Base-by-base conservation (phyloP, 805 yeast genomes). In the Metschnikowia lochheadii region DNA sequence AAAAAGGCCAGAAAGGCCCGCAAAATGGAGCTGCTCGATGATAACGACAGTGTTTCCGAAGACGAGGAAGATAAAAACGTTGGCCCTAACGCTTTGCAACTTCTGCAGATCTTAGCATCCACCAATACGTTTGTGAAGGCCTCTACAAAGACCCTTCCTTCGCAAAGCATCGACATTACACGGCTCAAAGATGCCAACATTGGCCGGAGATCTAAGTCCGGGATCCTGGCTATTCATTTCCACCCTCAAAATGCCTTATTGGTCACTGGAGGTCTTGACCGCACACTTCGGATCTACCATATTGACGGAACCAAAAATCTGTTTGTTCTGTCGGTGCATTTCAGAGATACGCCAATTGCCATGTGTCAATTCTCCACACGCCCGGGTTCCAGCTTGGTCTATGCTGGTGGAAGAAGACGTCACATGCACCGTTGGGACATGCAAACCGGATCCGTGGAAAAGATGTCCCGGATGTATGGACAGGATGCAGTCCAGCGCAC, bases 351-450 rank as follows among this genome's bases (percentile, higher is more conserved):
- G 10, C 97, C 98, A 4, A 77, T 94, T 43, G 87, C 85, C 57
- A 79, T 87, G 0, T 91, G 96, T 33, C 68, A 73, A 54, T 89
- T 89, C 67, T 79, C 81, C 50, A 65, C 67, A 15, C 61, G 58
- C 37, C 49, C 72, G 69, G 48, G 81, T 55, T 49, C 53, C 41
- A 77, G 73, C 62, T 72, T 76, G 58, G 82, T 92, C 8, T 85
- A 81, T 63, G 87, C 95, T 2, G 96, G 87, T 54, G 99, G 98
- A 52, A 82, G 97, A 70, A 82, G 99, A 72, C 79, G 88, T 51
- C 91, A 85, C 64, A 84, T 94, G 89, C 89, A 87, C 69, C 84
- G 89, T 44, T 91, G 98, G 96, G 91, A 90, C 66, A 74, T 94
- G 46, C 64, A 66, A 48, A 71, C 79, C 1, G 90, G 92, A 11